Evolutionary conservation across 129 eudicot genomes (phyloP).

Genomic region (Artemisia argyi): DNA sequence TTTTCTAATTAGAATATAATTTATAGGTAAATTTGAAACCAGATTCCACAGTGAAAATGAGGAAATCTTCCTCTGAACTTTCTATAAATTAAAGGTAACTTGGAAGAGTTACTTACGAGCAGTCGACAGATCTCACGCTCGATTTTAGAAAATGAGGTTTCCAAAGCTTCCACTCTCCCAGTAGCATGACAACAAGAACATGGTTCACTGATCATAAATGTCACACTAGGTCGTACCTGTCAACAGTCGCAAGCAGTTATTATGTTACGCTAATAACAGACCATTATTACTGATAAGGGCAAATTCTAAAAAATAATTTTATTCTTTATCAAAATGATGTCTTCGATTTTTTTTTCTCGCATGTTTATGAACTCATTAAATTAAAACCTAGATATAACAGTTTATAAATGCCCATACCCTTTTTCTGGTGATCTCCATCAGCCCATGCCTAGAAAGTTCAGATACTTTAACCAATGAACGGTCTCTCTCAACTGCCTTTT

Average conservation of each 20-base stretch:
- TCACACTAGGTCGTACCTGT: slow-evolving; percentile 95
- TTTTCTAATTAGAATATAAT: neutral
- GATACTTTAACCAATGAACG: slow-evolving; percentile 83
- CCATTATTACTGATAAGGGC: too few relatives aligned
- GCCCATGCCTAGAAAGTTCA: slow-evolving; percentile 87
- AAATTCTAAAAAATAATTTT: neutral
- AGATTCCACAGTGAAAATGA: neutral
- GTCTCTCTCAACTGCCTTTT: slow-evolving; percentile 86
- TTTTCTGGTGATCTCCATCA: slow-evolving; percentile 96
- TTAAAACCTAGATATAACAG: slow-evolving; percentile 5
- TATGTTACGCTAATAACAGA: neutral
- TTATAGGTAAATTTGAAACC: neutral
- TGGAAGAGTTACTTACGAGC: slow-evolving; percentile 55
- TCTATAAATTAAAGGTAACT: neutral
- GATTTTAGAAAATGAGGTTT: slow-evolving; percentile 87
- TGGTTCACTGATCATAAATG: slow-evolving; percentile 94
- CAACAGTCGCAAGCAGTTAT: neutral
- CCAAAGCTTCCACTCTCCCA: slow-evolving; percentile 98
- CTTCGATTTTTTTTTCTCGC: neutral
- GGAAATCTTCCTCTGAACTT: neutral
- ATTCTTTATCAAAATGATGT: neutral
- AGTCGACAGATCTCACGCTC: slow-evolving; percentile 90
- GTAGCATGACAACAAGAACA: slow-evolving; percentile 94
- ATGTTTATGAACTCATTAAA: neutral
- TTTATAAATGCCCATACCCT: slow-evolving; percentile 51